phyloP scores from a whole-genome alignment of 2,329 filamentous ascomycete species.

The Trichophyton mentagrophytes region DNA sequence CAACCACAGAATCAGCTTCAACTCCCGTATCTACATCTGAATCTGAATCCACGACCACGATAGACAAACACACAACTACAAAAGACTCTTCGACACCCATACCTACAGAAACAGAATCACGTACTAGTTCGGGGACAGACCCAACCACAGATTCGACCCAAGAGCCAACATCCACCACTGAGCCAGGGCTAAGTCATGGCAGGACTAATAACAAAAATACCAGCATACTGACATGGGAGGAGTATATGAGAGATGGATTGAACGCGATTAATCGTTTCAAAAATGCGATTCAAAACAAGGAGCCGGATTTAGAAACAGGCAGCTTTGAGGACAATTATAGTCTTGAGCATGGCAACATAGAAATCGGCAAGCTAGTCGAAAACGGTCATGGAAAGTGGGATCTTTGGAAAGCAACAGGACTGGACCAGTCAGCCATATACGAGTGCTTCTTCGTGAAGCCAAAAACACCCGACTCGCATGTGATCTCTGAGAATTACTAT shows the following conservation, averaged over 20 bases:
- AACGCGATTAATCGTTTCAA: not conserved
- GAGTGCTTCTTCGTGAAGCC: not conserved
- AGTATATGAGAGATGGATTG: not conserved
- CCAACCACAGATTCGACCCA: not conserved
- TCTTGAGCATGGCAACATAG: no score
- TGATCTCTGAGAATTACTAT: not conserved
- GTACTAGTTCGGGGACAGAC: no score
- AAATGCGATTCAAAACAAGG: not conserved
- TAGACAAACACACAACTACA: no score
- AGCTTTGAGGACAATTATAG: not conserved
- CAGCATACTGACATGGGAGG: not conserved
- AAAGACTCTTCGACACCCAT: no score
- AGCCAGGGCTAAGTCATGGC: not conserved
- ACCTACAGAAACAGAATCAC: no score
- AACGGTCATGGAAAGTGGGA: not conserved
- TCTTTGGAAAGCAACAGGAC: not conserved
- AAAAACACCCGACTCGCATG: not conserved
- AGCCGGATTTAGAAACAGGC: not conserved
- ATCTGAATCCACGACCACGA: no score
- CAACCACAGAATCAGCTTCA: no score
- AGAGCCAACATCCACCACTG: not conserved
- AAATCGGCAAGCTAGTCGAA: not conserved
- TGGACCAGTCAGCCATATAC: not conserved
- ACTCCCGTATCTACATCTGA: no score
- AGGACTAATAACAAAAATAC: not conserved